Percentiles rank a stretch among this genome's conserved stretches.
phyloP scores from a whole-genome alignment of 441 rosid genomes.

The Pelargonium cotyledonis region DNA sequence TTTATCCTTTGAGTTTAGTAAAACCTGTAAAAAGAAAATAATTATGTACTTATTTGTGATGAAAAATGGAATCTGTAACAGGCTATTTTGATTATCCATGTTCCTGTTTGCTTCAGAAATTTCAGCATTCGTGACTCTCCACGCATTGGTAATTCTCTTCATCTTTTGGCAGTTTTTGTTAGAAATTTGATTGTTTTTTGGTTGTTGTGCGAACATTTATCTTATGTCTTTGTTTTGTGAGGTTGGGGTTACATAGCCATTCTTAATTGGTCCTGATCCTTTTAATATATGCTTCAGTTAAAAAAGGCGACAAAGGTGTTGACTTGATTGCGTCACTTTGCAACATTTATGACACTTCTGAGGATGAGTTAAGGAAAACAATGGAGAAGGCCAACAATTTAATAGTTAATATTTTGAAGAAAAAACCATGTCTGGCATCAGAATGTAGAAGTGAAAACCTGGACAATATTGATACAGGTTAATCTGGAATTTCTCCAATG shows the following conservation, averaged over 20 bases:
- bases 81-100: slow-evolving; percentile 81
- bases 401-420: slow-evolving; percentile 56
- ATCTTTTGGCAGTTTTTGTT: slow-evolving; percentile 11
- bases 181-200: neutral
- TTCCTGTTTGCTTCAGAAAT: slow-evolving; percentile 68
- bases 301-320: slow-evolving; percentile 59
- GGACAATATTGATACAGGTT: slow-evolving; percentile 57
- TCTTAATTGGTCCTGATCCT: slow-evolving; percentile 10
- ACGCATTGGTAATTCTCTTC: slow-evolving; percentile 60
- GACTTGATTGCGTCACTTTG: slow-evolving; percentile 83
- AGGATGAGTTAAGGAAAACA: slow-evolving; percentile 62
- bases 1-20: neutral
- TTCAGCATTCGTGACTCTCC: slow-evolving; percentile 54
- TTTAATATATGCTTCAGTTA: slow-evolving; percentile 43
- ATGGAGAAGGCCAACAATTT: slow-evolving; percentile 61
- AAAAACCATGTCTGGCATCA: slow-evolving; percentile 52
- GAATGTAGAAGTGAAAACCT: slow-evolving; percentile 53
- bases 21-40: neutral
- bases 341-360: slow-evolving; percentile 66
- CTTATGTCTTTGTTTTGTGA: slow-evolving; percentile 8
- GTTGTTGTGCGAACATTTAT: slow-evolving; percentile 7
- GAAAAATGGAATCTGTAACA: slow-evolving; percentile 30
- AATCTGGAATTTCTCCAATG: slow-evolving; percentile 13
- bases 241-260: slow-evolving; percentile 6
- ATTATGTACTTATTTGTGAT: slow-evolving; percentile 8